Percentiles rank a stretch among this genome's conserved stretches.
Conservation (phyloP, 2,329 filamentous ascomycete genomes). For the Fusarium virguliforme region DNA sequence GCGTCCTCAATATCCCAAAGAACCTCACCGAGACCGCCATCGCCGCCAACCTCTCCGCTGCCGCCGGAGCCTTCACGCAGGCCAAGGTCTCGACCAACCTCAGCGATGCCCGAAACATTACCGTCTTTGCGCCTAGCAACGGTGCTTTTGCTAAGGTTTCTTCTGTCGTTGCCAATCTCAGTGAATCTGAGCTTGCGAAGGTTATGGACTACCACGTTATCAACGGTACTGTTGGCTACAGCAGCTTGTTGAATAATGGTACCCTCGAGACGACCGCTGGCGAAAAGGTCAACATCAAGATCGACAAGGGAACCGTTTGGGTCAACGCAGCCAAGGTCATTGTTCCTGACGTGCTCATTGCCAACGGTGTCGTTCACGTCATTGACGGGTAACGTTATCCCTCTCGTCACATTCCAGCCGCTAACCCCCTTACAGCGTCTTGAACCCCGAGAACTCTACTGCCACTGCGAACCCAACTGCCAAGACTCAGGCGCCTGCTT, state of each 20-base stretch:
- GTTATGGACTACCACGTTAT: conserved; percentile 76
- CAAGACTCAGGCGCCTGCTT: conserved; percentile 65
- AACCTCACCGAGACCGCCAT: conserved; percentile 54
- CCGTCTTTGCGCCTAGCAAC: conserved; percentile 75
- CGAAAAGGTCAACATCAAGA: conserved; percentile 60
- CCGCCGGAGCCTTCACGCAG: conserved; percentile 48
- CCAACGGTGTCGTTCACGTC: conserved; percentile 72
- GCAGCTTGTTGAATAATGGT: conserved; percentile 47
- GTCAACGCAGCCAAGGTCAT: conserved; percentile 62
- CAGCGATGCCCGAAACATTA: conserved; percentile 58
- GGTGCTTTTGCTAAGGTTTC: conserved; percentile 71
- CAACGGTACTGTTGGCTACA: conserved; percentile 63
- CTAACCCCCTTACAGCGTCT: conserved; percentile 55
- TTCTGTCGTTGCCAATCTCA: conserved; percentile 63
- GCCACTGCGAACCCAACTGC: conserved; percentile 56
- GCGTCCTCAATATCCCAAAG: conserved; percentile 58
- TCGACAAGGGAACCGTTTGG: conserved; percentile 57
- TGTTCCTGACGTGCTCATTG: conserved; percentile 64
- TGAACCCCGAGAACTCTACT: conserved; percentile 59
- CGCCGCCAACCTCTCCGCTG: conserved; percentile 41
- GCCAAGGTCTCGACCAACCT: conserved; percentile 48
- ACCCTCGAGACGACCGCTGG: conserved; percentile 48
- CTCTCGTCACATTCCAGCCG: not conserved
- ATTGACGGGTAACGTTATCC: conserved; percentile 67
- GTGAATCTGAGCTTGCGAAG: conserved; percentile 60